Evolutionary conservation across 768 basidiomycete species (phyloP), one percentile per base, ranked within the genome.

Genomic region (Pisolithus sp.): DNA sequence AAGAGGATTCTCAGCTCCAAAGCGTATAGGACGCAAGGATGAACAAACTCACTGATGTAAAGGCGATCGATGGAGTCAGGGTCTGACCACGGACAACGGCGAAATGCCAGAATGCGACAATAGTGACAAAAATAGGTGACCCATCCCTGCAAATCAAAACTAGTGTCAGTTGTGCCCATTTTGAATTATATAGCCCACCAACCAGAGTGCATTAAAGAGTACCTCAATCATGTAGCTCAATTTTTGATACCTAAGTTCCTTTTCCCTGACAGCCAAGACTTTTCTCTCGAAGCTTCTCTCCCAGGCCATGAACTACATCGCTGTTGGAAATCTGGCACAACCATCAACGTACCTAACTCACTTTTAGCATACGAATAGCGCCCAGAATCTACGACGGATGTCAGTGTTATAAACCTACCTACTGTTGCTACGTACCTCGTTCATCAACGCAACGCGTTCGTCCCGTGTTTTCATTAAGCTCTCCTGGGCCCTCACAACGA

Each of bases 381-480:
- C 90, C 90, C 9, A 93, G 72, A 54, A 93, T 81, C 85, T 74
- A 39, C 21, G 13, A 42, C 18, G 6, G 3, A 28, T 50, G 21
- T 37, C 9, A 4, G n/a, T 24, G 30, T 2, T 38, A 52, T 36
- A 54, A 23, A 42, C 49, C 21, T 30, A 28, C 31, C 39, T 50
- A 23, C 41, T 12, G 37, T 40, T n/a, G 1, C 7, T 23, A 58
- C 67, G 26, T 39, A 76, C 73, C 69, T 94, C 92, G 60, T 94
- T 94, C 93, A 95, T 96, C 47, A 95, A 70, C 3, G 87, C 76
- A 21, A 93, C 89, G 40, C 93, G 80, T 68, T 94, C 90, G 59
- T 96, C 93, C 26, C 91, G 80, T 24, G 89, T 80, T 69, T 93
- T 93, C 93, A 94, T 92, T 17, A 93, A 72, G 58, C 86, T 87